Evolutionary conservation across 768 basidiomycete species (phyloP).

Genomic region (Hypholoma fasciculare): DNA sequence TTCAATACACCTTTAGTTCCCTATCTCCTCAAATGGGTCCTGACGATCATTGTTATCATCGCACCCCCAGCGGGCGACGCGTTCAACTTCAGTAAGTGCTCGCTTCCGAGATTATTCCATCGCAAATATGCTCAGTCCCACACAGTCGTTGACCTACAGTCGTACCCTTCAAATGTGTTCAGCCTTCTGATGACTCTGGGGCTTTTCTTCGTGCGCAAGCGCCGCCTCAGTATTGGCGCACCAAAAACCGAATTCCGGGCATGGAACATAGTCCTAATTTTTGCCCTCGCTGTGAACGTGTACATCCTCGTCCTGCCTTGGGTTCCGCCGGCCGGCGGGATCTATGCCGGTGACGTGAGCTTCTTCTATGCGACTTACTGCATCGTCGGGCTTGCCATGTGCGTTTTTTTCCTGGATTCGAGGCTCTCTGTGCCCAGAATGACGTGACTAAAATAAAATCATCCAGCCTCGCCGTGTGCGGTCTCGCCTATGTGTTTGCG

Average conservation of each 20-base stretch:
- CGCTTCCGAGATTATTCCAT: background rate
- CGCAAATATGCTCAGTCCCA: background rate
- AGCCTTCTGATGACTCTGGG: conserved; percentile 35
- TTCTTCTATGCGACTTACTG: conserved; percentile 45
- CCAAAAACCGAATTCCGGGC: conserved; percentile 34
- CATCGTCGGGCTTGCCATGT: conserved; percentile 37
- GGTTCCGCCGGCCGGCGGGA: conserved; percentile 39
- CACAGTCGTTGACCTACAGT: conserved; percentile 38
- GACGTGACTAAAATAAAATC: conserved; percentile 1
- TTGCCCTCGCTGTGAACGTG: conserved; percentile 36
- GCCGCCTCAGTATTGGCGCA: conserved; percentile 29
- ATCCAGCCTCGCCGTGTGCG: conserved; percentile 29
- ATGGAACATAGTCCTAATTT: conserved; percentile 36
- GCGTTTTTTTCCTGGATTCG: conserved; percentile 9
- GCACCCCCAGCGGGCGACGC: conserved; percentile 43
- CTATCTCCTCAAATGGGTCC: conserved; percentile 43
- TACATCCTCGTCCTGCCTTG: conserved; percentile 41
- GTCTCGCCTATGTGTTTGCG: conserved; percentile 31
- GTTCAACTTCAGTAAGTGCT: conserved; percentile 39
- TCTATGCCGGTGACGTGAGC: conserved; percentile 38
- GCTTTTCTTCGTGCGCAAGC: conserved; percentile 34
- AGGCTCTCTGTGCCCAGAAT: too few relatives aligned
- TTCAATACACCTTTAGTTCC: conserved; percentile 53
- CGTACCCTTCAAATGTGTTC: conserved; percentile 37
- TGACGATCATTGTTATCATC: conserved; percentile 50